A percentile compares a stretch with the other conserved stretches of the same genome.
Conservation (phyloP, 148 eudicot genomes). For the Cornus suecica region DNA sequence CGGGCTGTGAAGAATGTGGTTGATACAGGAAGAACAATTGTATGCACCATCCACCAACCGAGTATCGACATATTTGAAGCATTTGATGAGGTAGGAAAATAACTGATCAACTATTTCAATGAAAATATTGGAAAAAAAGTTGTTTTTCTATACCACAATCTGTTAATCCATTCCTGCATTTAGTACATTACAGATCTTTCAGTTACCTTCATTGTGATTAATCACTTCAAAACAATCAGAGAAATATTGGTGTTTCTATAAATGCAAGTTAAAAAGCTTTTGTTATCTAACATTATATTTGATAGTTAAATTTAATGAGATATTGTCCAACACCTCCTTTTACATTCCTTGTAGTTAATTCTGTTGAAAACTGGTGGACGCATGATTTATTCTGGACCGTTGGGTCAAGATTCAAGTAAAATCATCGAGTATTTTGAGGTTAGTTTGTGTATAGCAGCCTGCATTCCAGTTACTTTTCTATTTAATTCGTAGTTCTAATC, state of each 20-base stretch:
- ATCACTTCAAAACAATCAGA: too few species aligned
- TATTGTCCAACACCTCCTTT: background rate
- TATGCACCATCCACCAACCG: constrained; percentile 90
- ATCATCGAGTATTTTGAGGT: constrained; percentile 83
- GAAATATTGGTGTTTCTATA: background rate
- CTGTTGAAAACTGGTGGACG: constrained; percentile 67
- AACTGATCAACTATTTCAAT: background rate
- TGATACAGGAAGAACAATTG: constrained; percentile 74
- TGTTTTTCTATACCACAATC: background rate
- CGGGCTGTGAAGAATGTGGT: constrained; percentile 73
- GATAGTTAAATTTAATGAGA: background rate
- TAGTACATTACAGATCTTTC: too few species aligned
- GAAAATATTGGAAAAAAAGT: background rate
- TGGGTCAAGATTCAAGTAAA: constrained; percentile 57
- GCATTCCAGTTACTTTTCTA: background rate
- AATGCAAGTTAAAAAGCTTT: background rate
- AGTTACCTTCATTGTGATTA: too few species aligned
- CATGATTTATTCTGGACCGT: constrained; percentile 71
- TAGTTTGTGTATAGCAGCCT: background rate
- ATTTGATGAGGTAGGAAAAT: constrained; percentile 69
- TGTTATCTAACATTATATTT: background rate
- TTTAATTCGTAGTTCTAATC: background rate
- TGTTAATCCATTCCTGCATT: background rate
- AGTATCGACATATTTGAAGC: constrained; percentile 92
- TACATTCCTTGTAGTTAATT: constrained; percentile 45